Percentiles rank a stretch among this genome's conserved stretches.
phyloP scores from a whole-genome alignment of 2,329 filamentous ascomycete genomes.

The Colletotrichum agaves region DNA sequence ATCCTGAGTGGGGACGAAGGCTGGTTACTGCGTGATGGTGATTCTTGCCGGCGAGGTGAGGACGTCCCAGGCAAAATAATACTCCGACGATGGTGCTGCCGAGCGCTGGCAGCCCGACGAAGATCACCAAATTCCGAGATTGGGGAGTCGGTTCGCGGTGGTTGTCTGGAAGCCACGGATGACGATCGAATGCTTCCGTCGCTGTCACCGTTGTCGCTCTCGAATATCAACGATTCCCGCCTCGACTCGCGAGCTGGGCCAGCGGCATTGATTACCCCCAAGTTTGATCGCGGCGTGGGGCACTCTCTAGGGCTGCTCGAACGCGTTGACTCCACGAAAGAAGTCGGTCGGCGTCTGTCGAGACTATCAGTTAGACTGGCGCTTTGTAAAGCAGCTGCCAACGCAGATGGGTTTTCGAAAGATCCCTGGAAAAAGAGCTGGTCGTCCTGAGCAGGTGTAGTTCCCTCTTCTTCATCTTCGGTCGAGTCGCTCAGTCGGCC shows the following conservation, averaged over 20 bases:
- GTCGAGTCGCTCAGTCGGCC: constrained; percentile 85
- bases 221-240: constrained; percentile 80
- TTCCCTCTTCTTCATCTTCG: constrained; percentile 63
- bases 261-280: constrained; percentile 66
- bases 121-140: constrained; percentile 85
- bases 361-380: constrained; percentile 54
- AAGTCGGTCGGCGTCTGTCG: constrained; percentile 65
- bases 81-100: constrained; percentile 87
- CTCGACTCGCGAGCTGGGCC: constrained; percentile 73
- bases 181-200: constrained; percentile 88
- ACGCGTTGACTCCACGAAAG: constrained; percentile 75
- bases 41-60: constrained; percentile 87
- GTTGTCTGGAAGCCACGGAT: constrained; percentile 75
- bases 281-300: constrained; percentile 88
- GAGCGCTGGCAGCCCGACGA: constrained; percentile 78
- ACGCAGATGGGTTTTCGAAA: constrained; percentile 66
- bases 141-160: constrained; percentile 85
- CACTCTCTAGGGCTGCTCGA: constrained; percentile 93
- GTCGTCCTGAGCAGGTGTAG: constrained; percentile 58
- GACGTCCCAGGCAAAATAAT: constrained; percentile 82
- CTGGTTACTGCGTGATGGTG: constrained; percentile 78
- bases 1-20: constrained; percentile 90
- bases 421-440: constrained; percentile 66
- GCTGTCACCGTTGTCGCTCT: constrained; percentile 86
- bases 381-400: constrained; percentile 65